These are phyloP conservation scores for Melaleuca alternifolia DNA, from an alignment of 345 rosid genomes.

Conservation along the genomic window DNA sequence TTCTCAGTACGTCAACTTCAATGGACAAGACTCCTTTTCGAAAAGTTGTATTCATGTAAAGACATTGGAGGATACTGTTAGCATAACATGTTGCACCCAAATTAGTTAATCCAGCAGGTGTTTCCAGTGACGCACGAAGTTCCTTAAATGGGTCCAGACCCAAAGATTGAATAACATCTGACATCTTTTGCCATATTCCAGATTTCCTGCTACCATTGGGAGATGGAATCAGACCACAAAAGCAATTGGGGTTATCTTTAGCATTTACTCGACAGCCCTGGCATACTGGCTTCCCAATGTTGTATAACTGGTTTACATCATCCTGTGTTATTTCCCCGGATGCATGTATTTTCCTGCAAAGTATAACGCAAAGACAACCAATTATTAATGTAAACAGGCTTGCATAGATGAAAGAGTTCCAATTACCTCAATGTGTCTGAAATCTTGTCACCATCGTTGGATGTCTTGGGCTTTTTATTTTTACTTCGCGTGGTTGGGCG, in stretches of 20 bases:
- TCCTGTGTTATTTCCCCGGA: constrained; percentile 45
- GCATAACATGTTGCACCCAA: constrained; percentile 98
- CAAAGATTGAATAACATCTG: constrained; percentile 49
- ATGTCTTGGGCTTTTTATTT: constrained; percentile 1
- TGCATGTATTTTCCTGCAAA: constrained; percentile 63
- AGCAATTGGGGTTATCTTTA: constrained; percentile 92
- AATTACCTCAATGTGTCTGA: not conserved
- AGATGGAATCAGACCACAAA: constrained; percentile 80
- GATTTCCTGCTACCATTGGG: constrained; percentile 72
- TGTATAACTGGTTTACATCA: constrained; percentile 61
- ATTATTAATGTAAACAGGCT: not conserved
- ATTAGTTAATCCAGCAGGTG: constrained; percentile 90
- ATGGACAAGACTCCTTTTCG: constrained; percentile 76
- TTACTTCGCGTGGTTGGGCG: constrained; percentile 5
- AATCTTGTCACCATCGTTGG: not conserved
- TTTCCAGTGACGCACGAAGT: constrained; percentile 53
- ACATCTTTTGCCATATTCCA: constrained; percentile 89
- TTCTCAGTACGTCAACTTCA: constrained; percentile 59
- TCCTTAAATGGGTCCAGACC: constrained; percentile 68
- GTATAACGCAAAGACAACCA: not conserved
- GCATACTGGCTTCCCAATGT: constrained; percentile 67
- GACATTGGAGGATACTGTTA: constrained; percentile 88
- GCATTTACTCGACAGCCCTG: constrained; percentile 92
- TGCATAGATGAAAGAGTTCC: not conserved
- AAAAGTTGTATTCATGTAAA: constrained; percentile 79